Base-by-base conservation (phyloP, 2,329 filamentous ascomycete genomes). In the Metarhizium brunneum region DNA sequence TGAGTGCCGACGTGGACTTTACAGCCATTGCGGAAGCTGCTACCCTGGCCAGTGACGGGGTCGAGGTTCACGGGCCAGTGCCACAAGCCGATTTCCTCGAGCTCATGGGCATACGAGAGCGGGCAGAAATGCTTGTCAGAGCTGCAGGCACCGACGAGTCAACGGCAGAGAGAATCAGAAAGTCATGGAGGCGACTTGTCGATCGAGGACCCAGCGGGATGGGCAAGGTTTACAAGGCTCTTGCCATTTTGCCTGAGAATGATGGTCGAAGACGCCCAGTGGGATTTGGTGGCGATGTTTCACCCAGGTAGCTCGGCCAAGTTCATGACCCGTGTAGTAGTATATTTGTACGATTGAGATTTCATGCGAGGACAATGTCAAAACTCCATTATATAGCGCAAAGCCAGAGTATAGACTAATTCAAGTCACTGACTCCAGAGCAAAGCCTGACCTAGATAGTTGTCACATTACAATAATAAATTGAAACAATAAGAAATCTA, bases 1-100 rank as follows among this genome's bases (percentile, higher is more conserved):
- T 99, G 25, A 91, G 86, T 61, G 92, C 89, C 0, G 92, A 99
- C 66, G 94, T 99, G 1, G 94, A 99, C 70, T 99, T 99, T 67
- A 81, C 83, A 0, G 90, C 87, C 11, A 74, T 99, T 1, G 92
- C 91, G 0, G 92, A 97, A 67, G 79, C 87, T 1, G 92, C 92
- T 0, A 79, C 89, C 49, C 75, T 80, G 43, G 88, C 88, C 0
- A 92, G 86, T 61, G 80, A 85, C 1, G 87, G 85, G 2, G 84
- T 97, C 4, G 94, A 99, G 70, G 89, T 96, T 6, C 92, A 97
- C 65, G 94, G 94, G 0, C 94, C 94, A 0, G 85, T 96, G 1
- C 84, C 91, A 59, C 94, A 99, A 72, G 90, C 83, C 0, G 76
- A 80, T 43, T 99, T 95, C 69, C 71, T 99, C 43, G 78, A 81